Base-by-base conservation (phyloP, 768 basidiomycete genomes). In the Lentinula sp. region DNA sequence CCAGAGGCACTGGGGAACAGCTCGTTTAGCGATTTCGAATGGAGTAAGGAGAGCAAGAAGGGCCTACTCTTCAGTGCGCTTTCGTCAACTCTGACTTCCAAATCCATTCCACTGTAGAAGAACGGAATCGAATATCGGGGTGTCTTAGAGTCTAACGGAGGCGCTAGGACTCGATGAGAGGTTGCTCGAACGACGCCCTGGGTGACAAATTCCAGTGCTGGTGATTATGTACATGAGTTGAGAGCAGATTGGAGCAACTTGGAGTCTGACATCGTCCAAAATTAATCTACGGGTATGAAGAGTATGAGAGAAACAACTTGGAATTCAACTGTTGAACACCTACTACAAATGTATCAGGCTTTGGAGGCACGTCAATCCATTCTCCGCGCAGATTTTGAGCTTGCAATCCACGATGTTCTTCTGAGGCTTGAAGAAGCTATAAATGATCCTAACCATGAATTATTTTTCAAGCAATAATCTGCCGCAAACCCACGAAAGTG, bases 321-420 rank as follows among this genome's bases (percentile, higher is more conserved):
- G 74, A 83, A 83, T 67, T 81, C 81, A 12, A 83, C 3, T 6
- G 83, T 39, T 84, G 76, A 65, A 82, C 6, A 54, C 59, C 83
- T 15, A 85, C 77, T 16, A 85, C 81, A 63, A 85, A 82, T 0
- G 83, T 84, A 18, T 78, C 75, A 1, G 78, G 76, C 28, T 82
- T 78, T 12, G 84, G 83, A 0, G 79, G 78, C 9, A 74, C 83
- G 62, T 83, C 77, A 54, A 85, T 82, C 84, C 83, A 85, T 62
- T 81, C 70, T 0, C 84, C 83, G 1, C 77, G 68, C 32, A 81
- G 68, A 69, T 84, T 85, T 64, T 84, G 82, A 7, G 83, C 84
- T 67, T 85, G 83, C 37, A 85, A 73, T 8, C 84, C 84, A 4
- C 73, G 78, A 52, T 85, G 82, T 9, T 54, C 53, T 2, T 76